Conservation (phyloP, 331 rosid species). For the Ulmus americana region DNA sequence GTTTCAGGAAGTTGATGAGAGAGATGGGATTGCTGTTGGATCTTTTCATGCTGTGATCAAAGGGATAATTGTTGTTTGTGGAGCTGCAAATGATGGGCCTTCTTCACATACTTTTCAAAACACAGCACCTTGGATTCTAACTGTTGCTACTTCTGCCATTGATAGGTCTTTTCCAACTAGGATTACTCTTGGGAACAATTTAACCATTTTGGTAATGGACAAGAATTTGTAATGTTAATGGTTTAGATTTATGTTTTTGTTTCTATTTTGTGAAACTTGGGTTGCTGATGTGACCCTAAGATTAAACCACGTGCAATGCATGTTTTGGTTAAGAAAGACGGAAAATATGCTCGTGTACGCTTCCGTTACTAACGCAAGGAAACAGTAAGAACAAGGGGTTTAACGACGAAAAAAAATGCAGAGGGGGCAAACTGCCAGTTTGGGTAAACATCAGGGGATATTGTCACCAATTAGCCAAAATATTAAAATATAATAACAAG, state of each 20-base stretch:
- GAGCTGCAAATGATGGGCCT: constrained; percentile 29
- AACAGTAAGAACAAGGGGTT: too few species aligned
- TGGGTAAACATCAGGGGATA: too few species aligned
- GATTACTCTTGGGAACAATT: constrained; percentile 29
- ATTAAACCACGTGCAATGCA: too few species aligned
- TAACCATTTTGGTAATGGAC: constrained; percentile 30
- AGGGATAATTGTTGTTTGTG: constrained; percentile 26
- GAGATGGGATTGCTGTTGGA: constrained; percentile 14
- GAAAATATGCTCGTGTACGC: too few species aligned
- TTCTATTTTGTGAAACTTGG: constrained; percentile 48
- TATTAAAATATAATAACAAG: too few species aligned
- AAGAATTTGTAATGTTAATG: constrained; percentile 42
- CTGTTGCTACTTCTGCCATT: constrained; percentile 25
- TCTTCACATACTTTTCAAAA: constrained; percentile 23
- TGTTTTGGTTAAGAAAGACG: too few species aligned
- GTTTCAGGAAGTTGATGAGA: constrained; percentile 23
- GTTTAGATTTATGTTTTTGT: constrained; percentile 45
- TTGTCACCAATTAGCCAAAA: too few species aligned
- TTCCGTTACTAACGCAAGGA: too few species aligned
- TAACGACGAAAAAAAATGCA: too few species aligned
- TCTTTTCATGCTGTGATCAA: constrained; percentile 35
- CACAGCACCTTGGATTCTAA: constrained; percentile 25
- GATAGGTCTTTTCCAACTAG: constrained; percentile 32
- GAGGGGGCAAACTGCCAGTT: too few species aligned
- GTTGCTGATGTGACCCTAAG: constrained; percentile 48